Percentiles rank a stretch among this genome's conserved stretches.
These are phyloP conservation scores for Orbilia quercus DNA, from an alignment of 2,329 filamentous ascomycete genomes.

Conservation along the genomic window DNA sequence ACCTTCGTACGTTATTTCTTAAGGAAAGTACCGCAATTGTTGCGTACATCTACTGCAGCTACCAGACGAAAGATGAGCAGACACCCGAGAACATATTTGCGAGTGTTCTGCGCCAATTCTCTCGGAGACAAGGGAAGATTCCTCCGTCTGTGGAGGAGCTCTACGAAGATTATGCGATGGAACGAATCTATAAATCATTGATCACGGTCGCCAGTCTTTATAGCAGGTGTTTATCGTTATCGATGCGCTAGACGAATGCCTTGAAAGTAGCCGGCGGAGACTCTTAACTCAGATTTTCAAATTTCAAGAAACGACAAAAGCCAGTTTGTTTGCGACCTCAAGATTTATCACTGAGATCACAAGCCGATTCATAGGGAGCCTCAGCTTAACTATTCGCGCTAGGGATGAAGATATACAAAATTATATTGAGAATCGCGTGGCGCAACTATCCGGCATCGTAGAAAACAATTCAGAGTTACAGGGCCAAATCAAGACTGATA, in stretches of 20 bases:
- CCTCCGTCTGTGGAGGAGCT: neutral
- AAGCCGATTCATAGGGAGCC: neutral
- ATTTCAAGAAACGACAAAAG: neutral
- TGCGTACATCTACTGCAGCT: conserved; percentile 19
- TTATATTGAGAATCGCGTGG: conserved; percentile 9
- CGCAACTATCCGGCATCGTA: neutral
- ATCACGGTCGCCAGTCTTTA: too few species aligned
- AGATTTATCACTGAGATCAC: conserved; percentile 60
- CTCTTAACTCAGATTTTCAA: conserved; percentile 25
- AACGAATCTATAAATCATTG: too few species aligned
- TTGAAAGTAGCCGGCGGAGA: neutral
- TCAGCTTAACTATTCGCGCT: conserved; percentile 1
- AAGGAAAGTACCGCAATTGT: conserved; percentile 2
- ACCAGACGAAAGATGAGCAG: conserved; percentile 62
- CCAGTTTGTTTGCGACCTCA: conserved; percentile 23
- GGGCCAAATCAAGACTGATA: neutral
- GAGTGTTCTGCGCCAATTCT: conserved; percentile 41
- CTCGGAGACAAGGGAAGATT: conserved; percentile 1
- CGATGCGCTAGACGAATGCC: conserved; percentile 24
- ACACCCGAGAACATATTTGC: conserved; percentile 60
- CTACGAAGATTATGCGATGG: conserved; percentile 4
- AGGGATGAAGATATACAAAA: conserved; percentile 1
- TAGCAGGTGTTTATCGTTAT: conserved; percentile 11
- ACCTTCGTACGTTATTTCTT: conserved; percentile 4
- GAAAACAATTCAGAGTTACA: neutral